Conservation (phyloP, 805 yeast genomes). For the Monosporozyma unispora region DNA sequence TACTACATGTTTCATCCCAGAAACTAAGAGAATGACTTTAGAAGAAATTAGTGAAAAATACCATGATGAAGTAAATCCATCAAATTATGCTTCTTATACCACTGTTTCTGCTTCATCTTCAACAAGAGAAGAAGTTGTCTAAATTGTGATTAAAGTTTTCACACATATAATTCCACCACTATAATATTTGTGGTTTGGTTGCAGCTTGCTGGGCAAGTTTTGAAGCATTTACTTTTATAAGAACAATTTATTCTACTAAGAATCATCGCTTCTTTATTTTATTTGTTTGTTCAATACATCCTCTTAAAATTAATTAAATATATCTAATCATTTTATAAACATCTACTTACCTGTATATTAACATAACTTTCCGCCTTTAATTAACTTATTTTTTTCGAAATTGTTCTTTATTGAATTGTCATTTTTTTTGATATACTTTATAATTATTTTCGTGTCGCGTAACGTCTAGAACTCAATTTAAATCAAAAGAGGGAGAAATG, state of each 20-base stretch:
- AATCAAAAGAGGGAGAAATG: too few species aligned
- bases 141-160: background rate
- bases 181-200: background rate
- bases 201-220: background rate
- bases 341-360: background rate
- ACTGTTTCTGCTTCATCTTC: background rate
- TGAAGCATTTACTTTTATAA: background rate
- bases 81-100: conserved; percentile 7
- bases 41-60: conserved; percentile 74
- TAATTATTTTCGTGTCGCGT: background rate
- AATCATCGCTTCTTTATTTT: too few species aligned
- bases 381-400: too few species aligned
- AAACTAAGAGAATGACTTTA: conserved; percentile 84
- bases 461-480: background rate
- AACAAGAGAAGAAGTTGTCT: conserved; percentile 1
- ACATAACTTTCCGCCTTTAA: background rate
- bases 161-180: background rate
- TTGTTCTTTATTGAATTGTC: too few species aligned
- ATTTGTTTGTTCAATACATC: too few species aligned
- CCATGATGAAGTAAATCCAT: conserved; percentile 67
- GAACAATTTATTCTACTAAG: background rate
- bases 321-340: background rate
- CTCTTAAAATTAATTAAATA: background rate
- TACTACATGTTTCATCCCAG: conserved; percentile 65
- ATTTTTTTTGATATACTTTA: too few species aligned